These are phyloP conservation scores for Taxillus chinensis DNA, from an alignment of 164 flowering plant species.

Conservation along the genomic window DNA sequence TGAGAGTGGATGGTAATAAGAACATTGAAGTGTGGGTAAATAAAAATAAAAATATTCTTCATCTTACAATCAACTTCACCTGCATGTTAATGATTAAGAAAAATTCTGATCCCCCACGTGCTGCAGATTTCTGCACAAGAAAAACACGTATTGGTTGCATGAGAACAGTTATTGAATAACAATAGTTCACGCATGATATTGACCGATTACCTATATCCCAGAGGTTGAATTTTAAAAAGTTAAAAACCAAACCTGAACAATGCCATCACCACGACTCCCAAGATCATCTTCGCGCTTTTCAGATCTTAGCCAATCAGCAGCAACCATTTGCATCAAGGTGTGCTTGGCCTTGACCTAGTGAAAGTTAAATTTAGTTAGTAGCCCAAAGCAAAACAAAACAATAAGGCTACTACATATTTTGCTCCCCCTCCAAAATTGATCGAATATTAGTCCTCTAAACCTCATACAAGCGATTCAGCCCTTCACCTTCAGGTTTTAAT, in stretches of 20 bases:
- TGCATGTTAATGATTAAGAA: slow-evolving; percentile 84
- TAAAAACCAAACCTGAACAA: slow-evolving; percentile 54
- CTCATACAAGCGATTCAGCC: no score
- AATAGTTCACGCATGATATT: no score
- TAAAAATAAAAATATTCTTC: not conserved
- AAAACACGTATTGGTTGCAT: not conserved
- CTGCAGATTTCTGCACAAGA: slow-evolving; percentile 62
- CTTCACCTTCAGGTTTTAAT: no score
- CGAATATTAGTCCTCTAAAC: no score
- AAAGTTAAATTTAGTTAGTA: not conserved
- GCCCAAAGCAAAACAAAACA: no score
- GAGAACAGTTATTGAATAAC: no score
- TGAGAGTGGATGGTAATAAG: not conserved
- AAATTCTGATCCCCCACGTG: slow-evolving; percentile 70
- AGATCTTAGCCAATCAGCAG: slow-evolving; percentile 82
- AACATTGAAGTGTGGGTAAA: not conserved
- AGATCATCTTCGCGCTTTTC: slow-evolving; percentile 78
- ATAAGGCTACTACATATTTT: no score
- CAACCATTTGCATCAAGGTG: slow-evolving; percentile 80
- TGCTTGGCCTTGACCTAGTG: slow-evolving; percentile 57
- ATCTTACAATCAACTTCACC: slow-evolving; percentile 21
- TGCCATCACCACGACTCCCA: slow-evolving; percentile 61
- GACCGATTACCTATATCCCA: no score
- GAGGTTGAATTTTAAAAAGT: no score
- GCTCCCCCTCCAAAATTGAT: no score